phyloP scores from a whole-genome alignment of 176 grass and related monocot species.

The Eleusine indica region DNA sequence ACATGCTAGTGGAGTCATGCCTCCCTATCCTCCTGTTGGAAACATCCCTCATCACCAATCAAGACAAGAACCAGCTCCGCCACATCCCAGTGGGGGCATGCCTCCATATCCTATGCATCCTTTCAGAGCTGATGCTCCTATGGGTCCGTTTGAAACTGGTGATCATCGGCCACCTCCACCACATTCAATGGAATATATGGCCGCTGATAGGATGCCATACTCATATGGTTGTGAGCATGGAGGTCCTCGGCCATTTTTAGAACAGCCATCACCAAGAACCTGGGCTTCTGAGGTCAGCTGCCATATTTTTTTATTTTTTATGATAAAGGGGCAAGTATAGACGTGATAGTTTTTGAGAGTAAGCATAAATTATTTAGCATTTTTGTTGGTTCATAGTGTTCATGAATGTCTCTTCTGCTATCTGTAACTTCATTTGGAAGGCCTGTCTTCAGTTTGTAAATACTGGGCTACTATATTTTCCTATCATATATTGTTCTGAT shows the following conservation, averaged over 20 bases:
- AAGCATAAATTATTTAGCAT: slow-evolving; percentile 13
- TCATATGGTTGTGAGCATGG: slow-evolving; percentile 53
- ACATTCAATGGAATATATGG: slow-evolving; percentile 50
- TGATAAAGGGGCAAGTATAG: neutral
- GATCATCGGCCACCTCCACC: slow-evolving; percentile 46
- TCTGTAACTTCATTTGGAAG: neutral
- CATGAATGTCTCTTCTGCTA: slow-evolving; percentile 11
- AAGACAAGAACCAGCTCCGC: slow-evolving; percentile 61
- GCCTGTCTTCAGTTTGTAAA: neutral
- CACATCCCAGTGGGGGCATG: slow-evolving; percentile 47
- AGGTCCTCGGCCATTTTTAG: slow-evolving; percentile 50
- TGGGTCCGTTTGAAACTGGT: slow-evolving; percentile 42
- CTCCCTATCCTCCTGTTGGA: slow-evolving; percentile 49
- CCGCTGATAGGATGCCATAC: slow-evolving; percentile 50
- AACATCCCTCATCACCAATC: slow-evolving; percentile 45
- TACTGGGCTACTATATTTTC: neutral
- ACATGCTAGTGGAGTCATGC: slow-evolving; percentile 52
- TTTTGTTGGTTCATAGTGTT: slow-evolving; percentile 6
- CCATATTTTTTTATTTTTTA: slow-evolving; percentile 5
- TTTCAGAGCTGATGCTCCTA: slow-evolving; percentile 58
- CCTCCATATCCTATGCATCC: slow-evolving; percentile 54
- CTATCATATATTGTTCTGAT: slow-evolving; percentile 21
- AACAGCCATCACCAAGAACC: slow-evolving; percentile 57
- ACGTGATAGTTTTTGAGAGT: neutral
- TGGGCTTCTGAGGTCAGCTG: slow-evolving; percentile 63